Evolutionary conservation across 352 stramenopile species (phyloP), one percentile per base, ranked within the genome.

Genomic region (Globisporangium takayamanum): DNA sequence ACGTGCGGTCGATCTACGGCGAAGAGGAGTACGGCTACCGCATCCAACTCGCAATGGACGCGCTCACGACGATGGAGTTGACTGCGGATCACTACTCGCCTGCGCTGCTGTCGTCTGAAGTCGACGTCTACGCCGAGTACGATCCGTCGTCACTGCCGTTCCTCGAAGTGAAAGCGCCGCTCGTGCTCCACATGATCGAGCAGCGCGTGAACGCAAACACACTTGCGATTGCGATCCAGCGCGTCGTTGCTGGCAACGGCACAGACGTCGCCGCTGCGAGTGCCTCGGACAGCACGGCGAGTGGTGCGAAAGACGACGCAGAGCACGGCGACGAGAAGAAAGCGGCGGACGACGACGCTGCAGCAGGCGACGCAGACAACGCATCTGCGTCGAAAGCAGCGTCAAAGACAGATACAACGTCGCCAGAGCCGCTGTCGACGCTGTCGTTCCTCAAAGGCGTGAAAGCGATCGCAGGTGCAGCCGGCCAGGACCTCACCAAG

Each of bases 121-220:
- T 92, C 5, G 84, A 94, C 42, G 84, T 94, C 5, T 92, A 92
- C 28, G 85, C 80, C 14, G 83, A 91, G 60, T 92, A 92, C 37
- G 84, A 92, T 20, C 83, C 84, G 1, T 72, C 73, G 28, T 88
- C 72, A 12, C 41, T 92, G 41, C 80, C 80, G 14, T 80, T 94
- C 47, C 73, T 94, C 1, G 82, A 92, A 59, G 80, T 90, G 2
- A 94, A 94, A 53, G 80, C 80, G 3, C 83, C 83, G 42, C 64
- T 92, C 0, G 81, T 94, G 42, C 56, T 94, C n/a, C 84, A 92
- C 61, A 94, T 94, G 84, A 90, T 94, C 54, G 84, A 94, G 53
- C 84, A 94, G 60, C 80, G 81, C 16, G 81, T 93, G 5, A 78
- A 80, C 7, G 72, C 67, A 2, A 90, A 89, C 46, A 80, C 92